Evolutionary conservation across 768 basidiomycete species (phyloP).

Genomic region (Filobasidium wieringae): DNA sequence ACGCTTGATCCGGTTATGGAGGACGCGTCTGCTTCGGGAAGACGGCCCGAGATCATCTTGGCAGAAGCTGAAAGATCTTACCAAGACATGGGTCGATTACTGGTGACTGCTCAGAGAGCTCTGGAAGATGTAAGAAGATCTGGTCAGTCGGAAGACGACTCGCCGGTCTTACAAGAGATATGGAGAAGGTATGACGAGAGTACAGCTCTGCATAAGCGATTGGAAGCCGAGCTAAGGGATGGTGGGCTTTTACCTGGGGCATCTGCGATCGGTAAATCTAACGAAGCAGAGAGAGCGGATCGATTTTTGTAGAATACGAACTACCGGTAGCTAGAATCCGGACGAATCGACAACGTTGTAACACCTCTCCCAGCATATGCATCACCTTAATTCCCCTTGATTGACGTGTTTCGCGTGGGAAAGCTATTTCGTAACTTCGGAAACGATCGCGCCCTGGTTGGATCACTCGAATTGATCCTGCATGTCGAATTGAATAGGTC

Average conservation of each 20-base stretch:
- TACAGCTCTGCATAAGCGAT: not conserved
- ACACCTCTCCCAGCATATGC: no score
- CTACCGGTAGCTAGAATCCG: no score
- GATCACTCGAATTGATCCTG: no score
- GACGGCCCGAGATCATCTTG: not conserved
- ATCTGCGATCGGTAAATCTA: no score
- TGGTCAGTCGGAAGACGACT: not conserved
- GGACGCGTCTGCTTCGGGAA: no score
- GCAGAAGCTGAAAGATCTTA: not conserved
- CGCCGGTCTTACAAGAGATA: not conserved
- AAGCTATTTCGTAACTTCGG: not conserved
- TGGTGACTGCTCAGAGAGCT: not conserved
- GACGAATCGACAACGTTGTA: no score
- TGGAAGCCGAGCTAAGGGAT: not conserved
- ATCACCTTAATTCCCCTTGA: no score
- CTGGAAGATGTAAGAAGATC: not conserved
- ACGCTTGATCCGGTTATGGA: no score
- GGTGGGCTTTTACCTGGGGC: not conserved
- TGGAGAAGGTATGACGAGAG: not conserved
- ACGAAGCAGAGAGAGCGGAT: no score
- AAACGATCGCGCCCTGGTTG: conserved; percentile 1
- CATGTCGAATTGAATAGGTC: no score
- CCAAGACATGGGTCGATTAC: not conserved
- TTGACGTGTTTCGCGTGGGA: not conserved
- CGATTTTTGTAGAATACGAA: no score